Conservation (phyloP, 2,329 filamentous ascomycete species). For the Hymenoscyphus salicellus region DNA sequence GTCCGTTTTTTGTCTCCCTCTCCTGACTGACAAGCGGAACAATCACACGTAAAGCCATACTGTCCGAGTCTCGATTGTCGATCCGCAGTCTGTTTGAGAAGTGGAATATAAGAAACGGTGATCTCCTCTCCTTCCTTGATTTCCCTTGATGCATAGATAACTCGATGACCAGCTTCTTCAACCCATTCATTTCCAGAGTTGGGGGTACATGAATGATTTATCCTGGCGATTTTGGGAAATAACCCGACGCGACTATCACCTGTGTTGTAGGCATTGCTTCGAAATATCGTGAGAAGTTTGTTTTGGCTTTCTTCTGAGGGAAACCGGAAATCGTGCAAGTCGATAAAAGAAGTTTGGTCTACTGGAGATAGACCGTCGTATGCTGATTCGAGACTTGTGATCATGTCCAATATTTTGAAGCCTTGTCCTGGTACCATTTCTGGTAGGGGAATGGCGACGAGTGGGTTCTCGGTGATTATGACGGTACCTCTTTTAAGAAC, state of each 20-base stretch:
- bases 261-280: slow-evolving; percentile 24
- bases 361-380: slow-evolving; percentile 12
- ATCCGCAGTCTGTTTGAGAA: slow-evolving; percentile 23
- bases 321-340: slow-evolving; percentile 22
- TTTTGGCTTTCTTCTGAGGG: slow-evolving; percentile 26
- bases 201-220: slow-evolving; percentile 40
- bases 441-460: slow-evolving; percentile 36
- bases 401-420: slow-evolving; percentile 38
- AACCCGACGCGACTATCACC: slow-evolving; percentile 36
- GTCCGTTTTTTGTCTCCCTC: slow-evolving; percentile 35
- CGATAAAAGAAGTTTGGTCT: slow-evolving; percentile 18
- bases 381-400: slow-evolving; percentile 32
- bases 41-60: slow-evolving; percentile 41
- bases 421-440: slow-evolving; percentile 31
- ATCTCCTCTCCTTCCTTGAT: slow-evolving; percentile 40
- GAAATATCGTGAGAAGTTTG: slow-evolving; percentile 28
- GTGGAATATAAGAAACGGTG: slow-evolving; percentile 38
- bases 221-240: slow-evolving; percentile 37
- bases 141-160: slow-evolving; percentile 38
- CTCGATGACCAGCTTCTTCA: slow-evolving; percentile 29
- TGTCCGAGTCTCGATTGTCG: slow-evolving; percentile 31
- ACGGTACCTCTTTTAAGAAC: slow-evolving; percentile 39
- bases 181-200: slow-evolving; percentile 41
- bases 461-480: slow-evolving; percentile 41
- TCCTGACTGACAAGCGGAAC: slow-evolving; percentile 35